Percentiles rank a stretch among this genome's conserved stretches.
Evolutionary conservation across 305 asterid species (phyloP).

Genomic region (Nicotiana rustica): DNA sequence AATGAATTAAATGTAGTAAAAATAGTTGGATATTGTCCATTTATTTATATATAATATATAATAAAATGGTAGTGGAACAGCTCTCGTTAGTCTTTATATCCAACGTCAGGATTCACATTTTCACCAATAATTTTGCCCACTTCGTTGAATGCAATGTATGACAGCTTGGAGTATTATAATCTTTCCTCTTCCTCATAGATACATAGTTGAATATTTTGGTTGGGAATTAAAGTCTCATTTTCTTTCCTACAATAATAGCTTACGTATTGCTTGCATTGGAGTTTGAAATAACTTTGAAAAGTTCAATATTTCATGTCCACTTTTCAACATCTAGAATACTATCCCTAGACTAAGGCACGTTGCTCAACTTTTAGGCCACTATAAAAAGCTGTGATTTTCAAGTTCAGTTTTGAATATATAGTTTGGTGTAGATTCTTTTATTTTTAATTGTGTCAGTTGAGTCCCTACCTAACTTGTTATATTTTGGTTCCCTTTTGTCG

Average conservation of each 20-base stretch:
- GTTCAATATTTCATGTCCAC: not conserved
- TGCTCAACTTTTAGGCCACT: too few species aligned
- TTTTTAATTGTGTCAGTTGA: not conserved
- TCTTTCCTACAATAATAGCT: constrained; percentile 17
- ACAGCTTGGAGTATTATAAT: constrained; percentile 19
- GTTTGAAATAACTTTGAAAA: not conserved
- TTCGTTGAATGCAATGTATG: constrained; percentile 13
- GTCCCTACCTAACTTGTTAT: not conserved
- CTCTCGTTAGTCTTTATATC: not conserved
- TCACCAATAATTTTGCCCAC: constrained; percentile 32
- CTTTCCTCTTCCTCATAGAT: constrained; percentile 31
- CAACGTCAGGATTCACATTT: not conserved
- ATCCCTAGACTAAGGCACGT: too few species aligned
- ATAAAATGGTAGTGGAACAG: constrained; percentile 1
- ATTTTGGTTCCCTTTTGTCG: too few species aligned
- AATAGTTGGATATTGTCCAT: not conserved
- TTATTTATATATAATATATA: not conserved
- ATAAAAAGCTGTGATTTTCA: not conserved
- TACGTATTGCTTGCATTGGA: constrained; percentile 8
- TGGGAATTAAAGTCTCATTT: not conserved
- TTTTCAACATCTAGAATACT: too few species aligned
- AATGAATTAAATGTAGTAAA: not conserved
- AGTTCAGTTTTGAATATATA: not conserved
- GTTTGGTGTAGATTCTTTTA: not conserved
- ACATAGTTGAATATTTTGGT: constrained; percentile 14